Conservation (phyloP, 495 filamentous ascomycete genomes). For the Monascus purpureus region DNA sequence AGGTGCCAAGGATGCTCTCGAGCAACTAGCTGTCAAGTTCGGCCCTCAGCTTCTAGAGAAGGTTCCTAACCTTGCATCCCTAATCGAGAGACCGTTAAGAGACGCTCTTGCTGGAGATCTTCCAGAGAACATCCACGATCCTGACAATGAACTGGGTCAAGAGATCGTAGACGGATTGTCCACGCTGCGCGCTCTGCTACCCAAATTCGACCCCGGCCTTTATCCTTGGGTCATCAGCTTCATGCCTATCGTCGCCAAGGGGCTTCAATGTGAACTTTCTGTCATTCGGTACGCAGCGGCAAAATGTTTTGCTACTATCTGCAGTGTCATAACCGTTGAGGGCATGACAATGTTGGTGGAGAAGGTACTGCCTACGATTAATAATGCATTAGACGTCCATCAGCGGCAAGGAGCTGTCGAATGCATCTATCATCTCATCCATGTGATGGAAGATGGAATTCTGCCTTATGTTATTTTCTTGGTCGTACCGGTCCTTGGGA, state of each 20-base stretch:
- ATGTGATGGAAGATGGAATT: constrained; percentile 95
- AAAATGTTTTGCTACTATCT: constrained; percentile 93
- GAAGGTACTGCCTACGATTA: constrained; percentile 80
- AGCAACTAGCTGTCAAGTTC: constrained; percentile 70
- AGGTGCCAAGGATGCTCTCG: constrained; percentile 87
- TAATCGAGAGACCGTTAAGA: constrained; percentile 70
- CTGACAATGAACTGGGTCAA: constrained; percentile 63
- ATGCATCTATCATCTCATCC: constrained; percentile 86
- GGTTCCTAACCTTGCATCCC: constrained; percentile 61
- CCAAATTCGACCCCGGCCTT: constrained; percentile 61
- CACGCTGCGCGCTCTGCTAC: constrained; percentile 76
- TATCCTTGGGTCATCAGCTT: constrained; percentile 65
- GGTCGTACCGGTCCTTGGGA: constrained; percentile 90
- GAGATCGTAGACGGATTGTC: constrained; percentile 89
- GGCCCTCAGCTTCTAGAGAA: constrained; percentile 59
- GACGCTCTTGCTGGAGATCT: constrained; percentile 56
- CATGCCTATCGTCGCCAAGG: constrained; percentile 76
- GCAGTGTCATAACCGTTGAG: constrained; percentile 85
- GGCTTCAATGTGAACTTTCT: constrained; percentile 70
- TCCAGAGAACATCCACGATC: constrained; percentile 52
- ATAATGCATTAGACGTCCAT: constrained; percentile 69
- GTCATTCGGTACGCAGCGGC: constrained; percentile 93
- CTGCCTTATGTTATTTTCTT: constrained; percentile 97
- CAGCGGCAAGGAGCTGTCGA: constrained; percentile 89
- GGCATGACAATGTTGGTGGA: constrained; percentile 95